A percentile compares a stretch with the other conserved stretches of the same genome.
Evolutionary conservation across 306 rosid species (phyloP).

Genomic region (Citrullus amarus): DNA sequence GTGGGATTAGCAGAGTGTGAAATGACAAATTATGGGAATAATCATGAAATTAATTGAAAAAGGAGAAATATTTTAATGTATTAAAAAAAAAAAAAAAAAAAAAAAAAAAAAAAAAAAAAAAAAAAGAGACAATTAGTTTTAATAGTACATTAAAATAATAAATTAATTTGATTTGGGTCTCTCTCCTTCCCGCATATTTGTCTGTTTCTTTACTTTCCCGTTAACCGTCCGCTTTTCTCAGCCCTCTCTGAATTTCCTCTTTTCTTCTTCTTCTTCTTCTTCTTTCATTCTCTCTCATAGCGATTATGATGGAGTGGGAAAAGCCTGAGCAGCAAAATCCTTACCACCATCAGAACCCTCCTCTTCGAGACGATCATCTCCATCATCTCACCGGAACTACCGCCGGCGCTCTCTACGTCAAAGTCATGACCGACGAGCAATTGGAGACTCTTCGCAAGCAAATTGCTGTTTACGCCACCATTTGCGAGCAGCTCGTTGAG

Average conservation of each 20-base stretch:
- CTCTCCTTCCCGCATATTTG: conserved; percentile 11
- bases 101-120: too few species aligned
- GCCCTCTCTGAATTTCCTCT: neutral
- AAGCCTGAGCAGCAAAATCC: conserved; percentile 13
- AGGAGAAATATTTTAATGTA: too few species aligned
- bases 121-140: too few species aligned
- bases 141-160: too few species aligned
- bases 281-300: neutral
- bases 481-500: conserved; percentile 76
- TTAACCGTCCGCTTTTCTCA: neutral
- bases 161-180: neutral
- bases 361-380: conserved; percentile 16
- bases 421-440: conserved; percentile 95
- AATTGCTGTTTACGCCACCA: conserved; percentile 64
- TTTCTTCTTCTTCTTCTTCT: neutral
- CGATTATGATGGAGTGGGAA: conserved; percentile 48
- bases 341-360: conserved; percentile 18
- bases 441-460: conserved; percentile 83
- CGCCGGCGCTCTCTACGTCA: conserved; percentile 45
- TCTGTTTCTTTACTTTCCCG: conserved; percentile 23
- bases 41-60: too few species aligned
- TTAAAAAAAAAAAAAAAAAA: too few species aligned
- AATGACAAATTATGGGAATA: too few species aligned
- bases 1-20: too few species aligned
- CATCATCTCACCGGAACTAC: conserved; percentile 18